Percentiles rank a stretch among this genome's conserved stretches.
Conservation (phyloP, 2,329 filamentous ascomycete genomes). For the Penicillium sp. region DNA sequence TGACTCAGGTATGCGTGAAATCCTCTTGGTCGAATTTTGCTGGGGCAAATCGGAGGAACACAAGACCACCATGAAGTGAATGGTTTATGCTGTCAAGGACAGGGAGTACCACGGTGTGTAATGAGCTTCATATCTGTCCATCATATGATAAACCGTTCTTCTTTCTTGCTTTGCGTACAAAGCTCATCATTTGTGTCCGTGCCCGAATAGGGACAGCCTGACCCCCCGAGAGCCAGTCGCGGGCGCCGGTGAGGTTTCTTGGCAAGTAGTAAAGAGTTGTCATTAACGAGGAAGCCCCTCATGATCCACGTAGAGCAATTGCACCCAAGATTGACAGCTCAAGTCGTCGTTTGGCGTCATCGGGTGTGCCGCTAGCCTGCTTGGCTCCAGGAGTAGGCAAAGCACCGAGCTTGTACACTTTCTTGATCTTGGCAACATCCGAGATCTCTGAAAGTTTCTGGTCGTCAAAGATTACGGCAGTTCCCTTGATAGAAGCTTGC, state of each 20-base stretch:
- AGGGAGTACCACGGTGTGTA: not conserved
- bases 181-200: not conserved
- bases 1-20: not conserved
- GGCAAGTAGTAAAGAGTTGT: not conserved
- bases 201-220: not conserved
- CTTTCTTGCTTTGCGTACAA: not conserved
- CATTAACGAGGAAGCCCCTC: conserved; percentile 6
- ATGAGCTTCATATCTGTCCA: not conserved
- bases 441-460: conserved; percentile 59
- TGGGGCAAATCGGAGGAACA: not conserved
- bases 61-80: not conserved
- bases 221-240: not conserved
- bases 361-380: conserved; percentile 18
- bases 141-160: not conserved
- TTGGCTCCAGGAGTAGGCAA: conserved; percentile 44
- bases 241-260: not conserved
- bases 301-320: conserved; percentile 72
- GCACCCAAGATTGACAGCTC: conserved; percentile 71
- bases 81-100: not conserved
- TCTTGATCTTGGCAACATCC: conserved; percentile 71
- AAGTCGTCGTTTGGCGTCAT: conserved; percentile 40
- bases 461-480: conserved; percentile 61
- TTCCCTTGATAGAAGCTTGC: conserved; percentile 61
- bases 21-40: not conserved
- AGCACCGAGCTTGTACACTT: conserved; percentile 81